A percentile compares a stretch with the other conserved stretches of the same genome.
phyloP scores from a whole-genome alignment of 768 basidiomycete genomes.

The Rhizopogon salebrosus region DNA sequence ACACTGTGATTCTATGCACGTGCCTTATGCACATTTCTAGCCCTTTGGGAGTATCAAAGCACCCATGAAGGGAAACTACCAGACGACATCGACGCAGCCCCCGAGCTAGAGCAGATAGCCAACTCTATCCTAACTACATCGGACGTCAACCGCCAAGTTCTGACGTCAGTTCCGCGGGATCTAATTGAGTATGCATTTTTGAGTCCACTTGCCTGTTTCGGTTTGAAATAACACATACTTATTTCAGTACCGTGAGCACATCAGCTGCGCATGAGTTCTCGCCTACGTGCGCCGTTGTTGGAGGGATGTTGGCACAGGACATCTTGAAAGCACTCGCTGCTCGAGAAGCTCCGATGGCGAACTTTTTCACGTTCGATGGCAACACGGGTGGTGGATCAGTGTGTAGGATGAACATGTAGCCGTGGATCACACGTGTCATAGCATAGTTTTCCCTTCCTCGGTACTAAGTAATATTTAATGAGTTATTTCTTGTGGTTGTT shows the following conservation, averaged over 20 bases:
- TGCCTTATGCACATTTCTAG: slow-evolving; percentile 31
- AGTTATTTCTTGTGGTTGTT: too few relatives aligned
- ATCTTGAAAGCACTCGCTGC: slow-evolving; percentile 87
- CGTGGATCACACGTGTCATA: not conserved
- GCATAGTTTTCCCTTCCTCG: not conserved
- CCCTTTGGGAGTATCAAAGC: slow-evolving; percentile 79
- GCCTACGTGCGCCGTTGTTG: slow-evolving; percentile 90
- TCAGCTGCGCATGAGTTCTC: slow-evolving; percentile 85
- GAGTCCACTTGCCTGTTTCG: slow-evolving; percentile 1
- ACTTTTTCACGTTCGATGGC: slow-evolving; percentile 88
- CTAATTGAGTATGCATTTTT: slow-evolving; percentile 53
- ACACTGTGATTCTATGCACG: not conserved
- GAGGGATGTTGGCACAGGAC: slow-evolving; percentile 93
- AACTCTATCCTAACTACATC: slow-evolving; percentile 56
- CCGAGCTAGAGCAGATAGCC: slow-evolving; percentile 60
- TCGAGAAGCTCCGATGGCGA: slow-evolving; percentile 89
- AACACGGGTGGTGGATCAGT: slow-evolving; percentile 73
- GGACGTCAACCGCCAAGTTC: slow-evolving; percentile 65
- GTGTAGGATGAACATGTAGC: slow-evolving; percentile 43
- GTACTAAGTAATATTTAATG: not conserved
- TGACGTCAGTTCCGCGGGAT: slow-evolving; percentile 50
- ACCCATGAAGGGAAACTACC: slow-evolving; percentile 56
- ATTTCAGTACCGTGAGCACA: slow-evolving; percentile 53
- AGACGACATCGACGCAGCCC: slow-evolving; percentile 35
- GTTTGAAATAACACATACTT: slow-evolving; percentile 4